Percentiles rank a stretch among this genome's conserved stretches.
These are phyloP conservation scores for Ganoderma lingzhi DNA, from an alignment of 1,284 basidiomycete species.

Conservation along the genomic window DNA sequence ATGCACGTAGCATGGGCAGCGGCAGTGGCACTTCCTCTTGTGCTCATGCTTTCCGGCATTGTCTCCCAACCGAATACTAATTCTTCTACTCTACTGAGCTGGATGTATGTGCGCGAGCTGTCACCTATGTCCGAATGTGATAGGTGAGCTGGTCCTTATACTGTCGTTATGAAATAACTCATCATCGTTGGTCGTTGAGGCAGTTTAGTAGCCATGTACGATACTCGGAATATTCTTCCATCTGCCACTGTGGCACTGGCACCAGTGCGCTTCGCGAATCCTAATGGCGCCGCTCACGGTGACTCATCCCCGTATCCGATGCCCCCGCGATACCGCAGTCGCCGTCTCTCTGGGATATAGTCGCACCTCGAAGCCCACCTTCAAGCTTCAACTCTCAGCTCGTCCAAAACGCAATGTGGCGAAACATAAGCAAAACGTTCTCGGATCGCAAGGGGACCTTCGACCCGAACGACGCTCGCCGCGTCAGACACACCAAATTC, in stretches of 20 bases:
- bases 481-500: slow-evolving; percentile 65
- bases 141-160: no score
- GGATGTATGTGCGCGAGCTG: no score
- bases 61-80: no score
- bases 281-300: not conserved
- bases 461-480: slow-evolving; percentile 57
- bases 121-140: no score
- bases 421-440: slow-evolving; percentile 53
- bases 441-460: slow-evolving; percentile 50
- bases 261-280: not conserved
- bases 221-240: no score
- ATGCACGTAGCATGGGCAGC: no score
- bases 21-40: no score
- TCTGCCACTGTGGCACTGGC: no score
- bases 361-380: not conserved
- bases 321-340: not conserved
- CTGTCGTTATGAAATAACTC: not conserved
- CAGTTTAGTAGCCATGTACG: not conserved
- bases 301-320: not conserved
- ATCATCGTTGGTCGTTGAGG: not conserved
- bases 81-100: no score
- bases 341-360: not conserved
- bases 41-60: no score
- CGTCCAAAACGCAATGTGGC: slow-evolving; percentile 50
- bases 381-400: not conserved